These are phyloP conservation scores for Thalassia testudinum DNA, from an alignment of 116 monocot species.

Conservation along the genomic window DNA sequence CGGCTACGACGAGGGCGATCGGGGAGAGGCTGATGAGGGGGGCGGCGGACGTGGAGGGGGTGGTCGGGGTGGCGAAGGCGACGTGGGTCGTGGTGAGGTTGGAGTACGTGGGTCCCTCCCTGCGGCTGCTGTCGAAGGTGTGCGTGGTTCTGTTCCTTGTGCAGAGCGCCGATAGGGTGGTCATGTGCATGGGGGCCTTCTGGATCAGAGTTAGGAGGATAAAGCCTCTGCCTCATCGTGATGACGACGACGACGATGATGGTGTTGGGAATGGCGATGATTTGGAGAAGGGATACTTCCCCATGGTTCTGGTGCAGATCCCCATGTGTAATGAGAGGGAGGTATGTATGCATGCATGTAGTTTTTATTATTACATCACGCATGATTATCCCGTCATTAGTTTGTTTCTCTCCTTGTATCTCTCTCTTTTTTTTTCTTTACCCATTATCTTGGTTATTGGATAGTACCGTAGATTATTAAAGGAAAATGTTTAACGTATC, in stretches of 20 bases:
- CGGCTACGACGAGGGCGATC: too few relatives aligned
- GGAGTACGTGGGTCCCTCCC: constrained; percentile 42
- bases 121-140: constrained; percentile 43
- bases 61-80: too few relatives aligned
- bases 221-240: constrained; percentile 21
- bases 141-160: constrained; percentile 62
- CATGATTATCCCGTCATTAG: too few relatives aligned
- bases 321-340: constrained; percentile 93
- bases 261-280: constrained; percentile 27
- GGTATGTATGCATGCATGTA: too few relatives aligned
- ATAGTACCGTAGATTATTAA: too few relatives aligned
- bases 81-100: constrained; percentile 41
- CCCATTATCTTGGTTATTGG: background rate
- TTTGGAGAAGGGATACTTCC: constrained; percentile 16
- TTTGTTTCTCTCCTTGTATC: background rate
- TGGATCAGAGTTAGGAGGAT: constrained; percentile 66
- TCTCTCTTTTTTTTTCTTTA: too few relatives aligned
- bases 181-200: constrained; percentile 60
- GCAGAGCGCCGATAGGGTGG: constrained; percentile 45
- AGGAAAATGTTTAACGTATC: too few relatives aligned
- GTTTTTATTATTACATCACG: too few relatives aligned
- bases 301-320: constrained; percentile 78
- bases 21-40: too few relatives aligned
- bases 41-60: too few relatives aligned
- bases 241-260: background rate